Evolutionary conservation across 371 early-diverging fungal species (phyloP), one percentile per base, ranked within the genome.

Genomic region (Saksenaea vasiformis): DNA sequence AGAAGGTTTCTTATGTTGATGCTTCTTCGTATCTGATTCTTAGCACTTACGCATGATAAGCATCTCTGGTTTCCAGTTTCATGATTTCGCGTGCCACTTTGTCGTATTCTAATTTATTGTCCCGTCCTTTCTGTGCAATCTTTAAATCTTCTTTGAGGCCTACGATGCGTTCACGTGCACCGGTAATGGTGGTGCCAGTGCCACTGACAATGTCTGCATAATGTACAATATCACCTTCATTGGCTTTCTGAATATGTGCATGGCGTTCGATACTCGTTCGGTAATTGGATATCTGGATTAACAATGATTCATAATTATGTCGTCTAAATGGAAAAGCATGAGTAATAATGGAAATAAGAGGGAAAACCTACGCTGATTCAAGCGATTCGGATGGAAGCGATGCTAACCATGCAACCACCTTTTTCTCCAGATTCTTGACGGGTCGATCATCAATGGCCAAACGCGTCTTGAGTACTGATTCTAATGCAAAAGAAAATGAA

Each of bases 91-190:
- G 65, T 10, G 88, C 87, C 5, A 85, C 73, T 27, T 64, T 73
- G 64, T 88, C 87, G 59, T 88, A 88, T 65, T 85, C 78, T 17
- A 83, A 34, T 44, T 83, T 85, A 38, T 86, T 81, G 59, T 75
- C 67, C 59, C 86, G 68, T 17, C 68, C 55, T 61, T 68, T 66
- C 38, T 85, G 82, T 34, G 82, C 87, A 13, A 73, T 65, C 17
- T 70, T 67, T 13, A 88, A 58, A 41, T 80, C 78, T 22, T 68
- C 70, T 60, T 83, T 79, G 31, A 88, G 66, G 7, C 54, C 41
- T 9, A 60, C 68, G 28, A 86, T 86, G 19, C 83, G 76, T 7
- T 38, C 60, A 19, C 55, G 57, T 22, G 83, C 51, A 5, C 51
- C 51, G 22, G 26, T 36, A 5, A 60, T 36, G 8, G 28, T 53